Base-by-base conservation (phyloP, 768 basidiomycete species). In the Boletus rex-veris region DNA sequence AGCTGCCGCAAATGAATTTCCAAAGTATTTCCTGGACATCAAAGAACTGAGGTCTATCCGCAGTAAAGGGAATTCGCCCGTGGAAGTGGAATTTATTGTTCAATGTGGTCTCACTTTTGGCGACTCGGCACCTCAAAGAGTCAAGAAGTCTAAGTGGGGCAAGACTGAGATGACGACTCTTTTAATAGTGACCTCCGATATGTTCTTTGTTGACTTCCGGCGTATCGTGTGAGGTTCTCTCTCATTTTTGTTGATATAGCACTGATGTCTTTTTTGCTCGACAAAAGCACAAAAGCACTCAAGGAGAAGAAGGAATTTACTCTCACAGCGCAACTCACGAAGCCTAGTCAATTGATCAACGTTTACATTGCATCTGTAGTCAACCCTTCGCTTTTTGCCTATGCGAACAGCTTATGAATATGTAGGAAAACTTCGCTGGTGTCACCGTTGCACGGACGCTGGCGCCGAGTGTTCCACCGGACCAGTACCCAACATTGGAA, bases 361-460 rank as follows among this genome's bases (percentile, higher is more conserved):
- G 80, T 86, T 42, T 74, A 80, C 24, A 78, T 89, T 5, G 73
- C 82, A 60, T 82, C 88, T 30, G 90, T 90, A 71, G 61, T 42
- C 21, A 7, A 7, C 15, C 9, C 42, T 45, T 50, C n/a, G 45
- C 44, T 58, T 24, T 48, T 50, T 35, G 41, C 39, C 44, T 38
- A 48, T 54, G 52, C 53, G 54, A 54, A 51, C 26, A 50, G n/a
- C 55, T 54, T 28, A 64, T 49, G 33, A 16, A 16, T 40, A 21
- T 45, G 31, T 62, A 93, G 88, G 92, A 94, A 71, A 79, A 77
- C 31, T 73, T 85, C 24, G 91, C 90, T 21, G 92, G 92, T 7
- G 71, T 87, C 9, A 72, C 78, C 1, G 71, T 82, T 11, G 71
- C 74, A 7, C 66, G 75, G 33, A 71, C 75, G 1, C 85, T 86